Percentiles rank a stretch among this genome's conserved stretches.
Evolutionary conservation across 2,329 filamentous ascomycete genomes (phyloP).

Genomic region (Colletotrichum nymphaeae): DNA sequence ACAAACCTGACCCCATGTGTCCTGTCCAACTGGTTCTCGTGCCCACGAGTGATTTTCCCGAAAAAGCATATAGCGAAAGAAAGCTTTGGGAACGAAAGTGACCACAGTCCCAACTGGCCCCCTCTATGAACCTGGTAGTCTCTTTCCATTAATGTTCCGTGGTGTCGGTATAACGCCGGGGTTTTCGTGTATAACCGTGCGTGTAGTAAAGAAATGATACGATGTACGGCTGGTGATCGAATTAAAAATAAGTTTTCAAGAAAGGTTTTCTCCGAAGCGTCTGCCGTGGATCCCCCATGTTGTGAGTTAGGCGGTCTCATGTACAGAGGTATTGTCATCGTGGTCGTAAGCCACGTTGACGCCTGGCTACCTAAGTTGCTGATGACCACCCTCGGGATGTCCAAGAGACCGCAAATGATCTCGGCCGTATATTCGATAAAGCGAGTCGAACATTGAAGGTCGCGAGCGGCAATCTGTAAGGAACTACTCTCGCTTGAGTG

Average conservation of each 20-base stretch:
- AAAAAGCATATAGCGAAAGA: not conserved
- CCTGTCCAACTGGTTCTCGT: conserved; percentile 1
- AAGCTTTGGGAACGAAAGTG: not conserved
- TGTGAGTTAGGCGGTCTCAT: not conserved
- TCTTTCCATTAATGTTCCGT: conserved; percentile 22
- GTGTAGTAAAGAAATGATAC: not conserved
- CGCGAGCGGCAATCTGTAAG: not conserved
- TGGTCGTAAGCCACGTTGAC: not conserved
- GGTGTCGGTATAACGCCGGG: conserved; percentile 1
- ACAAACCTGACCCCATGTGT: not conserved
- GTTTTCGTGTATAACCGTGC: not conserved
- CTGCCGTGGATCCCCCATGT: not conserved
- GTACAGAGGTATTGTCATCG: not conserved
- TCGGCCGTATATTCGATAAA: not conserved
- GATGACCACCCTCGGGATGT: not conserved
- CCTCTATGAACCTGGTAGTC: conserved; percentile 16
- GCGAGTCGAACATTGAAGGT: not conserved
- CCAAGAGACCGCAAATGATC: not conserved
- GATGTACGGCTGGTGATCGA: not conserved
- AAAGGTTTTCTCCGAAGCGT: not conserved
- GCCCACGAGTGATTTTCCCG: not conserved
- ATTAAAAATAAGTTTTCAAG: not conserved
- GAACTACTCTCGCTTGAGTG: conserved; percentile 18
- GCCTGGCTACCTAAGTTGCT: not conserved
- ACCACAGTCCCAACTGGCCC: not conserved